Conservation (phyloP, 345 rosid species). For the Psidium guajava region DNA sequence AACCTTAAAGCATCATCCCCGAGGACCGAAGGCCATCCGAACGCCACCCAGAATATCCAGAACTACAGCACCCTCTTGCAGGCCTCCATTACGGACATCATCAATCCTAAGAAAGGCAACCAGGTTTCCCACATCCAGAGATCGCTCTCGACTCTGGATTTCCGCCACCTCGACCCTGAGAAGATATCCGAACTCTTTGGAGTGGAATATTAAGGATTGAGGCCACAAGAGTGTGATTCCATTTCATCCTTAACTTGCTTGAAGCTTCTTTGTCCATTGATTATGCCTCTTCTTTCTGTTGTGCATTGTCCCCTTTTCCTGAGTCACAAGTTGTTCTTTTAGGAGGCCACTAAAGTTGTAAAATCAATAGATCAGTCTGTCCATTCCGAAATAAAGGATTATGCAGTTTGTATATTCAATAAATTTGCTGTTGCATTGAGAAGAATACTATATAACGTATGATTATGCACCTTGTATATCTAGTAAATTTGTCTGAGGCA, state of each 20-base stretch:
- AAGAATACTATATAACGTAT: background rate
- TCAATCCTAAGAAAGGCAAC: constrained; percentile 26
- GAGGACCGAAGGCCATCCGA: constrained; percentile 40
- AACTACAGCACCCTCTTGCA: constrained; percentile 33
- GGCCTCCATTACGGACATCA: constrained; percentile 43
- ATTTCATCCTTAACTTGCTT: background rate
- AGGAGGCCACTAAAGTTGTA: background rate
- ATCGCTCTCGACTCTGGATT: constrained; percentile 41
- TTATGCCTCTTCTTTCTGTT: background rate
- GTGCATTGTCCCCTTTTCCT: background rate
- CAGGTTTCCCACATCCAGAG: constrained; percentile 23
- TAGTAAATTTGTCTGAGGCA: background rate
- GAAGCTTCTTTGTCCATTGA: background rate
- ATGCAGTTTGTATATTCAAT: background rate
- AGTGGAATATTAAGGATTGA: constrained; percentile 1
- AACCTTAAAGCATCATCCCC: background rate
- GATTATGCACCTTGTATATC: background rate
- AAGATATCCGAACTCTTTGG: constrained; percentile 31
- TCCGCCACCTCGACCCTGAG: constrained; percentile 29
- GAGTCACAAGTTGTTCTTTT: background rate
- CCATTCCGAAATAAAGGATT: background rate
- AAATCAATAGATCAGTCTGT: background rate
- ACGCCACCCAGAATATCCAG: constrained; percentile 45
- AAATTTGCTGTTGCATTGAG: background rate
- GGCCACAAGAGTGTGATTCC: background rate